Evolutionary conservation across 176 grass and related monocot genomes (phyloP).

Genomic region (Areca catechu): DNA sequence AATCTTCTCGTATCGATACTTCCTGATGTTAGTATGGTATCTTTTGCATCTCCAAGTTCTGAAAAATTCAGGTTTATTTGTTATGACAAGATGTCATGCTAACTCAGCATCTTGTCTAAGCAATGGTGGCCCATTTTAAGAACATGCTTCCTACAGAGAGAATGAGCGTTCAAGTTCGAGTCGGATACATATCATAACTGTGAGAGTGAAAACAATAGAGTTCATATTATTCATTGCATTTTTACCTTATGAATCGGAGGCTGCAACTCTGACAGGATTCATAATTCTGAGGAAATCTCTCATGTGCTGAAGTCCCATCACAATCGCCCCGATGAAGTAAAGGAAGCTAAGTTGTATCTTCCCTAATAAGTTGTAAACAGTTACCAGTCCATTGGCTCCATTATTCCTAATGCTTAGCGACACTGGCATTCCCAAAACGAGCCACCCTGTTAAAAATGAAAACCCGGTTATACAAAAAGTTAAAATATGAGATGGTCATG

Average conservation of each 20-base stretch:
- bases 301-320: constrained; percentile 75
- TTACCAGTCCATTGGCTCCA: constrained; percentile 43
- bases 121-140: no score
- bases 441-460: constrained; percentile 34
- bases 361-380: constrained; percentile 62
- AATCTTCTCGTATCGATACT: no score
- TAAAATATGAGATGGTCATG: neutral
- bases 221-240: no score
- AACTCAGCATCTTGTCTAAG: no score
- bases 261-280: constrained; percentile 72
- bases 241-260: constrained; percentile 58
- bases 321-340: constrained; percentile 73
- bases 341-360: constrained; percentile 91
- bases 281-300: constrained; percentile 55
- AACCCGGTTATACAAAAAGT: constrained; percentile 18
- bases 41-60: no score
- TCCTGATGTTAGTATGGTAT: no score
- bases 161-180: no score
- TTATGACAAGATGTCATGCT: no score
- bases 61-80: no score
- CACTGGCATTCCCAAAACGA: constrained; percentile 31
- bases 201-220: no score
- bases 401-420: constrained; percentile 39
- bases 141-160: no score
- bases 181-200: no score